Conservation (phyloP, 257 asterid species). For the Rauvolfia tetraphylla region DNA sequence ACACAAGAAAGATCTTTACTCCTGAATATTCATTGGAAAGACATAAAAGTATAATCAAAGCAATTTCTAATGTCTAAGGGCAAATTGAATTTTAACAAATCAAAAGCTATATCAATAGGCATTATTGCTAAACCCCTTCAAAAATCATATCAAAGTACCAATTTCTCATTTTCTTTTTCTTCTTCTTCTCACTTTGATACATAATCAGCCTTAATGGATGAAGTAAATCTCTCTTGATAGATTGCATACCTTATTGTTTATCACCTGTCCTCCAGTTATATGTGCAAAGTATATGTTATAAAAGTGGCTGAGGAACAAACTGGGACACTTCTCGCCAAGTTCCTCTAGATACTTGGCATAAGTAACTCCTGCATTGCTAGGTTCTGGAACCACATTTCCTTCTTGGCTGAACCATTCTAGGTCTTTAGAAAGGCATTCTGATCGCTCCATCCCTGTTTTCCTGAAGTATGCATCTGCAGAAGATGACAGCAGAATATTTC, state of each 20-base stretch:
- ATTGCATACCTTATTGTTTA: conserved; percentile 65
- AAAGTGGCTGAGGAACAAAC: conserved; percentile 70
- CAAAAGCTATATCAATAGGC: background rate
- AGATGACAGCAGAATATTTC: conserved; percentile 10
- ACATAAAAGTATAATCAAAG: background rate
- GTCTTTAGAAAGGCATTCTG: conserved; percentile 54
- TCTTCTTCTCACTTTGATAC: background rate
- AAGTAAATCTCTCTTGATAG: conserved; percentile 5
- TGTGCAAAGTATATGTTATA: conserved; percentile 92
- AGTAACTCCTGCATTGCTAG: conserved; percentile 65
- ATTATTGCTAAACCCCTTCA: background rate
- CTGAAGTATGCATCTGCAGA: conserved; percentile 84
- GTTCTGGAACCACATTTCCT: conserved; percentile 64
- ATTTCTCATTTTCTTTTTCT: too few species aligned
- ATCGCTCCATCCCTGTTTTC: conserved; percentile 82
- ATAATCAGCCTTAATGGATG: conserved; percentile 11
- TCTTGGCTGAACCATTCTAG: conserved; percentile 61
- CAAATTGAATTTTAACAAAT: background rate
- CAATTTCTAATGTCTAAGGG: background rate
- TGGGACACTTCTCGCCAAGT: conserved; percentile 71
- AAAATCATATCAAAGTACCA: background rate
- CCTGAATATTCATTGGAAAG: background rate
- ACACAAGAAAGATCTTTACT: background rate
- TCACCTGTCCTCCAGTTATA: conserved; percentile 85
- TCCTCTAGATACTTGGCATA: conserved; percentile 67